Percentiles rank a stretch among this genome's conserved stretches.
Evolutionary conservation across 192 early-diverging fungal genomes (phyloP).

Genomic region (Gaertneriomyces sp.): DNA sequence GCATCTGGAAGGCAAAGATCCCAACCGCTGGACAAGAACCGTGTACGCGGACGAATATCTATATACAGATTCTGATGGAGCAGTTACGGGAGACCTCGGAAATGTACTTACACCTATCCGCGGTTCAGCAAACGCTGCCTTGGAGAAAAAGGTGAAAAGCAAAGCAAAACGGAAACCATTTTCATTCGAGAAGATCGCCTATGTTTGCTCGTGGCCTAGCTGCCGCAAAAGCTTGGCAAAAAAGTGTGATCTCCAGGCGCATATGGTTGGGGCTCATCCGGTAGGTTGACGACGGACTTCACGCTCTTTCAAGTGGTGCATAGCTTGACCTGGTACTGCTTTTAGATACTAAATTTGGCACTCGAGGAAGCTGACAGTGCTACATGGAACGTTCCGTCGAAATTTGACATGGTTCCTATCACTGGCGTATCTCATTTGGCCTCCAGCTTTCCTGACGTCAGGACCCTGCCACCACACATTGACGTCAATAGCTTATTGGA

Average conservation of each 20-base stretch:
- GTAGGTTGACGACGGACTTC: constrained; percentile 1
- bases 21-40: constrained; percentile 4
- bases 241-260: constrained; percentile 19
- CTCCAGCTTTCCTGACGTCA: too few species aligned
- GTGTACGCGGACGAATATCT: constrained; percentile 1
- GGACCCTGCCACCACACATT: too few species aligned
- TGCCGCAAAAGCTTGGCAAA: constrained; percentile 10
- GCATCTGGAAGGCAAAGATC: constrained; percentile 22
- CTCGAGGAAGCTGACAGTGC: too few species aligned
- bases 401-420: too few species aligned
- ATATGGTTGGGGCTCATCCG: constrained; percentile 12
- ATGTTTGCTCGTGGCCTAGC: constrained; percentile 23
- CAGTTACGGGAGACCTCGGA: constrained; percentile 7
- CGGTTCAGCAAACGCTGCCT: neutral
- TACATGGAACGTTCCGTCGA: too few species aligned
- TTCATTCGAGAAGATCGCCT: constrained; percentile 21
- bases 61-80: constrained; percentile 10
- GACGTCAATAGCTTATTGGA: neutral
- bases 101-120: neutral
- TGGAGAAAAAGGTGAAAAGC: neutral
- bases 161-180: constrained; percentile 20
- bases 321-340: too few species aligned
- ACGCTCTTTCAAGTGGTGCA: too few species aligned
- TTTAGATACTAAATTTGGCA: too few species aligned
- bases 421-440: too few species aligned